Base-by-base conservation (phyloP, 1,284 basidiomycete species). In the Pyrrhoderma lamaoense region DNA sequence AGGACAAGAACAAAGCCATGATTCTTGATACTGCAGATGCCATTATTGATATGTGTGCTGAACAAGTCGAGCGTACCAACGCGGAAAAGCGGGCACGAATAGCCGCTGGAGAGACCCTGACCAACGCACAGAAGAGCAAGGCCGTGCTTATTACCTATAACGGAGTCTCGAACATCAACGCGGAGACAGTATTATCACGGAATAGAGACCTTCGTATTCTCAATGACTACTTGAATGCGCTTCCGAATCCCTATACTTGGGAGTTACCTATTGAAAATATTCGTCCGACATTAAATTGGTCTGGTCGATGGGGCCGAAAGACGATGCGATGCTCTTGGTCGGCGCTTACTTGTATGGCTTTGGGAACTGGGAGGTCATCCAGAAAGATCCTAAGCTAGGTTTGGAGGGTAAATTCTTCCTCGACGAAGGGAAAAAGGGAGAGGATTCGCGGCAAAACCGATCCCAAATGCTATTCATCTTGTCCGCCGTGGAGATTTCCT, bases 401-500 rank as follows among this genome's bases (percentile, higher is more conserved):
- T 77, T 99, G 16, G 77, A 84, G 2, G 92, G 88, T 66, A 96
- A 95, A 65, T 95, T 99, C 71, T 99, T 98, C 80, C 76, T 99
- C 42, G 96, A 98, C 64, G 94, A 97, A 65, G 89, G 85, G 61
- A 95, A 95, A 68, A 95, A 95, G 68, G 82, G 82, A 47, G 81
- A 91, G 72, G 82, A 89, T 61, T 69, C 84, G 37, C 85, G 18
- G 84, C 77, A 59, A 80, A 87, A 61, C 89, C 87, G 7, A 94
- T 95, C 59, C 94, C 94, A 14, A 94, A 93, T 59, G 91, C 93
- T 18, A 95, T 99, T 55, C 96, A 99, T 67, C 85, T 99, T 39
- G 95, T 97, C 39, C 88, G 96, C 45, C 82, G 96, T 50, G 94
- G 93, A 31, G 96, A 99, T 68, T 99, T 95, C 69, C 77, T 99